Evolutionary conservation across 495 filamentous ascomycete species (phyloP), one percentile per base, ranked within the genome.

Genomic region (Talaromyces proteolyticus): DNA sequence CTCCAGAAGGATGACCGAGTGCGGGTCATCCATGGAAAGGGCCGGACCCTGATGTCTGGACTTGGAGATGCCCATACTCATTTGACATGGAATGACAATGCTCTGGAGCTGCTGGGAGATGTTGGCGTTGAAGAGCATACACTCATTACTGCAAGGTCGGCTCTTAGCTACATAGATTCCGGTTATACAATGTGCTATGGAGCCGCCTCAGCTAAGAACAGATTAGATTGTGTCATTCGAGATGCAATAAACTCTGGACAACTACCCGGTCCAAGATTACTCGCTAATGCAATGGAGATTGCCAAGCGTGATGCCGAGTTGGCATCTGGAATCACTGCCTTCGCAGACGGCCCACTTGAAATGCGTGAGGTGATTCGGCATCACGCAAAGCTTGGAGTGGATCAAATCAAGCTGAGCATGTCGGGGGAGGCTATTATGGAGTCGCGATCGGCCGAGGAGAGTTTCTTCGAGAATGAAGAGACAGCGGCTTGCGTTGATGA

Each of bases 171-270:
- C 50, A 62, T 78, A 25, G 71, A 76, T 50, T 70, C 62, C 5
- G 74, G 72, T 1, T 66, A 65, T 21, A 62, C 40, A 6, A 42
- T 42, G 40, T 77, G 71, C 57, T 77, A 67, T 51, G 74, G 75
- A 3, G 74, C 75, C 1, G 75, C 75, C 6, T 70, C 72, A 1
- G 75, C 75, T 0, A 74, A 77, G 49, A 61, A 67, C 18, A 64
- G 75, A 14, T 59, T 79, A 0, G 75, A 77, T 49, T 49, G 68
- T 36, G 75, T 75, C 16, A 70, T 81, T 21, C 63, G 75, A 26
- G 71, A 80, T 49, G 75, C 78, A 1, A 81, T 82, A 50, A 76
- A 79, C 34, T 61, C 61, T 1, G 79, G 78, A 0, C 58, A 72
- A 49, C 71, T 81, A 16, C 73, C 71, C 1, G 75, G 75, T 2